Base-by-base conservation (phyloP, 179 eudicot species). In the Sideroxylon spinosum region DNA sequence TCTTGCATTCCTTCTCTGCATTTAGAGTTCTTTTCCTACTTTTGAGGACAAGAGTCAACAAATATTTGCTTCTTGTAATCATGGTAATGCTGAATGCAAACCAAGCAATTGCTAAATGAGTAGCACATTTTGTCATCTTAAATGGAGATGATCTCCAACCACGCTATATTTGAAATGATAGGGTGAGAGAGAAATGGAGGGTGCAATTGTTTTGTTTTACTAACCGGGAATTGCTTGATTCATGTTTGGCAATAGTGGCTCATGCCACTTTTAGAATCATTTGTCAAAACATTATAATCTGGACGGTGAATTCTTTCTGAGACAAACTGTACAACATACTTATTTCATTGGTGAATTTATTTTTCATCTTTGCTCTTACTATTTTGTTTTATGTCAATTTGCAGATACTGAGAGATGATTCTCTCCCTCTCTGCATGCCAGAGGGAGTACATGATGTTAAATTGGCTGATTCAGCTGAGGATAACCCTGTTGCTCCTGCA, bases 391-490 rank as follows among this genome's bases (percentile, higher is more conserved):
- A 11, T 28, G 50, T 26, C 64, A n/a, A 59, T 84, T 77, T 70
- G 71, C 84, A 94, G 98, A 96, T 92, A 29, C 75, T 94, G 49
- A 68, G 89, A 60, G 94, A 91, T 74, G 94, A 87, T 81, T 78
- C 92, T 22, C 90, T 88, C 79, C 93, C 94, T 7, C 68, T 87
- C 56, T 94, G 91, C 82, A 87, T 85, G 86, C 81, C 94, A 19
- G 94, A 93, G 75, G 84, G 85, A 81, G 98, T 94, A 61, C 98
- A 90, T 85, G 98, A 94, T 85, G 97, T 94, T 57, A 90, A 90
- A 75, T 82, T 94, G 82, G 86, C 91, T 71, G 97, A 94, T 81
- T 78, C 92, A 53, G 84, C 85, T 62, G 97, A 91, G 26, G 96
- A 94, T 17, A 81, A 85, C 78, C 79, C 86, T 64, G 83, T 76